Conservation (phyloP, 371 early-diverging fungal species). For the Apophysomyces sp. region DNA sequence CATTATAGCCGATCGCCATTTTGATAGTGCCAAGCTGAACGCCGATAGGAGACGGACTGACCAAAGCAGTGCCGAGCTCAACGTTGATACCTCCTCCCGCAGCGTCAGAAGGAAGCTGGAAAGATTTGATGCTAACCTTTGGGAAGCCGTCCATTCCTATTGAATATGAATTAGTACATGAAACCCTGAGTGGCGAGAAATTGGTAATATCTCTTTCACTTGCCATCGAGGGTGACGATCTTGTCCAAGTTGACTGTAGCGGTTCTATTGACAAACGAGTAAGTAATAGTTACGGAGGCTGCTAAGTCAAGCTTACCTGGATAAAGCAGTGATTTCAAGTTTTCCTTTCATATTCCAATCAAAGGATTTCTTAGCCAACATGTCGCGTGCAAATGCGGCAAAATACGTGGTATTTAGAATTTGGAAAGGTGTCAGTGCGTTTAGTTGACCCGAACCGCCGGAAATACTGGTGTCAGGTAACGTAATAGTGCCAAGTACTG, state of each 20-base stretch:
- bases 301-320: slow-evolving; percentile 29
- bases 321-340: slow-evolving; percentile 57
- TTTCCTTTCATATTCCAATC: slow-evolving; percentile 58
- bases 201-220: slow-evolving; percentile 8
- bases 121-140: slow-evolving; percentile 51
- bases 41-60: slow-evolving; percentile 62
- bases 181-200: too few relatives aligned
- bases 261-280: slow-evolving; percentile 24
- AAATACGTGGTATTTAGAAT: slow-evolving; percentile 49
- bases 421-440: slow-evolving; percentile 42
- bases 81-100: slow-evolving; percentile 58
- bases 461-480: slow-evolving; percentile 48
- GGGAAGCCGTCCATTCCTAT: slow-evolving; percentile 60
- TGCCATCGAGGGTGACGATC: slow-evolving; percentile 15
- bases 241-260: slow-evolving; percentile 44
- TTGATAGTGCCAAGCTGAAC: slow-evolving; percentile 58
- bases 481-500: slow-evolving; percentile 52
- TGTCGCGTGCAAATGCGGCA: slow-evolving; percentile 50
- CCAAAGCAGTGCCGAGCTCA: slow-evolving; percentile 52
- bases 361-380: slow-evolving; percentile 53
- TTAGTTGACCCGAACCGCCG: slow-evolving; percentile 47
- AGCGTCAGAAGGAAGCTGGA: slow-evolving; percentile 59
- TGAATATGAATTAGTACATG: neutral
- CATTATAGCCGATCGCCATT: slow-evolving; percentile 52
- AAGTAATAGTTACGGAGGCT: neutral